Evolutionary conservation across 2,329 filamentous ascomycete species (phyloP).

Genomic region (Ophiostoma tasmaniense): DNA sequence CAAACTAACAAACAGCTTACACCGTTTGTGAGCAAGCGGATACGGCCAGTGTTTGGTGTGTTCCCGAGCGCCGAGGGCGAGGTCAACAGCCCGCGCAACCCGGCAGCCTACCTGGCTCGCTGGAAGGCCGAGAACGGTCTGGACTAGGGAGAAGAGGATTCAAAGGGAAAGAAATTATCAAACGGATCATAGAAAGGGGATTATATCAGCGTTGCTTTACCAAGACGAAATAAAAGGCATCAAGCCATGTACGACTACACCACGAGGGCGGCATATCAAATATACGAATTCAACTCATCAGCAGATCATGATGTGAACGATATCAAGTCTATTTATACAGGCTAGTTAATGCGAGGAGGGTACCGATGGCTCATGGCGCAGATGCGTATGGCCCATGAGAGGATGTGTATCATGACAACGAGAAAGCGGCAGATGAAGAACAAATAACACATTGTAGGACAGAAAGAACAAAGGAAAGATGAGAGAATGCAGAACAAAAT

Average conservation of each 20-base stretch:
- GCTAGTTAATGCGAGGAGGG: background rate
- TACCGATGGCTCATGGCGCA: background rate
- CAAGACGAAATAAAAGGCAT: background rate
- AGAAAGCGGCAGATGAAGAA: background rate
- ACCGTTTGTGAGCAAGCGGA: constrained; percentile 62
- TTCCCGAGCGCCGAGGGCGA: constrained; percentile 42
- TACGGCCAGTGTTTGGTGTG: constrained; percentile 40
- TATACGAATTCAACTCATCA: background rate
- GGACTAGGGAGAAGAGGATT: constrained; percentile 28
- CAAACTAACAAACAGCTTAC: constrained; percentile 55
- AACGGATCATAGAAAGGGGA: background rate
- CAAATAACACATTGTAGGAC: background rate
- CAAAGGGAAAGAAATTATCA: background rate
- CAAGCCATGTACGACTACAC: constrained; percentile 2
- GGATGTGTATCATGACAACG: background rate
- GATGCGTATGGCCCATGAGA: background rate
- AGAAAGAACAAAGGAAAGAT: background rate
- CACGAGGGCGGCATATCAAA: background rate
- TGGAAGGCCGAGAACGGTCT: constrained; percentile 63
- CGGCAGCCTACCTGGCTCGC: constrained; percentile 52
- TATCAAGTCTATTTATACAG: background rate
- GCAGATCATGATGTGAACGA: background rate
- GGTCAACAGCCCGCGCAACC: constrained; percentile 46
- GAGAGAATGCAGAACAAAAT: too few relatives aligned
- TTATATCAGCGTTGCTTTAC: constrained; percentile 13